Conservation (phyloP, 441 rosid species). For the Flueggea neowawraea region DNA sequence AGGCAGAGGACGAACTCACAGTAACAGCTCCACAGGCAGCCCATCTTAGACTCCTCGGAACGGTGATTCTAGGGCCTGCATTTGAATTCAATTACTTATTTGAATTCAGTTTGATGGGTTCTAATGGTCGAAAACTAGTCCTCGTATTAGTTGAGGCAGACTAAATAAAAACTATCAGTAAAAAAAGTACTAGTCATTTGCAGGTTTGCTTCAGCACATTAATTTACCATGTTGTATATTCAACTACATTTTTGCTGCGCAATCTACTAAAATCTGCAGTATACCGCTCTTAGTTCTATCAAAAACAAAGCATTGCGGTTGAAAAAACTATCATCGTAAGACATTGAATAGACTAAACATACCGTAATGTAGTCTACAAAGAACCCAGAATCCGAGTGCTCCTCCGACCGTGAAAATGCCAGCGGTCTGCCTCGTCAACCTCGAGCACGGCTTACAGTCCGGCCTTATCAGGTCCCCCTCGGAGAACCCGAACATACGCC, state of each 20-base stretch:
- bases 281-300: no score
- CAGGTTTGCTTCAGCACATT: no score
- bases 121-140: no score
- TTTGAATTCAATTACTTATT: no score
- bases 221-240: no score
- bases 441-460: constrained; percentile 89
- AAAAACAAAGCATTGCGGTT: no score
- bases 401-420: constrained; percentile 69
- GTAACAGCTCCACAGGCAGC: constrained; percentile 84
- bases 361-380: constrained; percentile 92
- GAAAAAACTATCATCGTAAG: neutral
- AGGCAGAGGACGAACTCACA: constrained; percentile 58
- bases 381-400: constrained; percentile 91
- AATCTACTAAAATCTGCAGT: no score
- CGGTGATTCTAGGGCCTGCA: constrained; percentile 80
- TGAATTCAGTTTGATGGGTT: no score
- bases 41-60: constrained; percentile 91
- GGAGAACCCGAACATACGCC: constrained; percentile 64
- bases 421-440: constrained; percentile 84
- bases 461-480: constrained; percentile 89
- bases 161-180: no score
- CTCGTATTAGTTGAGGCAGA: no score
- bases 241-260: no score
- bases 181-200: no score
- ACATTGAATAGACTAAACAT: constrained; percentile 4